Percentiles rank a stretch among this genome's conserved stretches.
Evolutionary conservation across 768 basidiomycete species (phyloP).

Genomic region (Xerocomellus intermedius): DNA sequence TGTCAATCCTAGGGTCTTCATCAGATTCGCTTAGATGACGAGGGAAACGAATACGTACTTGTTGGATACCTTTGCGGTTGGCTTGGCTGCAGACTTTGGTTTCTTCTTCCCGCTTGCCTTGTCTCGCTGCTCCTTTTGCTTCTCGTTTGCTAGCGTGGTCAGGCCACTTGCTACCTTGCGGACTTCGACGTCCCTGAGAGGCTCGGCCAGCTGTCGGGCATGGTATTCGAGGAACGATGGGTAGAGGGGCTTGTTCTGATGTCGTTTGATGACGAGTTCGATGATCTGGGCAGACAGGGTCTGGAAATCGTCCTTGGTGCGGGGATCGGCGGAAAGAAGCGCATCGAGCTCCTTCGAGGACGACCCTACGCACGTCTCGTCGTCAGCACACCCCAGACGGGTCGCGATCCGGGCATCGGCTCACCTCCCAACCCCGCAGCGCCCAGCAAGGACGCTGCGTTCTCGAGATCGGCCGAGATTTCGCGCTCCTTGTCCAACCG

Average conservation of each 20-base stretch:
- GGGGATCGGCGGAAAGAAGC: slow-evolving; percentile 75
- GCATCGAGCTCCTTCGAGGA: slow-evolving; percentile 66
- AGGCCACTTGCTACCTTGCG: slow-evolving; percentile 84
- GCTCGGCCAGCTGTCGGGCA: slow-evolving; percentile 66
- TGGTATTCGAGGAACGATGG: slow-evolving; percentile 82
- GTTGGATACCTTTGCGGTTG: slow-evolving; percentile 61
- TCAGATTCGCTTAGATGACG: slow-evolving; percentile 13
- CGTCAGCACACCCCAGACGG: not conserved
- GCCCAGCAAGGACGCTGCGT: slow-evolving; percentile 81
- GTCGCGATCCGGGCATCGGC: slow-evolving; percentile 14
- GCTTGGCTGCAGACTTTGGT: slow-evolving; percentile 66
- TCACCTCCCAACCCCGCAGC: slow-evolving; percentile 62
- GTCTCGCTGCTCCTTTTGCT: slow-evolving; percentile 87
- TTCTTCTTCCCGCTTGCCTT: slow-evolving; percentile 91
- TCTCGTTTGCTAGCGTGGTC: slow-evolving; percentile 90
- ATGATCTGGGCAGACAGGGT: slow-evolving; percentile 71
- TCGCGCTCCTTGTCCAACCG: slow-evolving; percentile 77
- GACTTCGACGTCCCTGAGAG: slow-evolving; percentile 88
- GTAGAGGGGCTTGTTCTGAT: slow-evolving; percentile 82
- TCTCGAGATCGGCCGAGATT: slow-evolving; percentile 82
- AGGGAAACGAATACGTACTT: slow-evolving; percentile 43
- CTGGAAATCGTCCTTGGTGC: slow-evolving; percentile 87
- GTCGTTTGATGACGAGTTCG: slow-evolving; percentile 71
- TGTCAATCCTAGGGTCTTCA: slow-evolving; percentile 60
- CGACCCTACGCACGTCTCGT: slow-evolving; percentile 45